Conservation (phyloP, 768 basidiomycete genomes). For the Podaxis carcinomalis region DNA sequence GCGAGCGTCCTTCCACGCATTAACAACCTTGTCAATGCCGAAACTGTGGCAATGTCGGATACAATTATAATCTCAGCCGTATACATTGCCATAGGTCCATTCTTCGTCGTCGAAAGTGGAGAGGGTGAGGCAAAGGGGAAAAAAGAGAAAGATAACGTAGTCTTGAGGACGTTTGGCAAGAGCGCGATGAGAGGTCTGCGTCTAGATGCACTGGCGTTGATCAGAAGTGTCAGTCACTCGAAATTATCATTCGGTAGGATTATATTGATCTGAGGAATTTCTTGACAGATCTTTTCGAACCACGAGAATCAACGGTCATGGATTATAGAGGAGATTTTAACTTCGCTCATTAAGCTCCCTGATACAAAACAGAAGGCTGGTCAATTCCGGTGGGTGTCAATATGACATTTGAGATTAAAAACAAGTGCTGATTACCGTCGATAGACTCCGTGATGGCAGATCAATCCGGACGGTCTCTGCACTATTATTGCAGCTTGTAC, state of each 20-base stretch:
- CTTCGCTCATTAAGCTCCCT: constrained; percentile 84
- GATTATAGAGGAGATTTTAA: constrained; percentile 97
- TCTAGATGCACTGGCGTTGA: constrained; percentile 76
- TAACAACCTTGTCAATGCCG: constrained; percentile 67
- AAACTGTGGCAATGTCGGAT: constrained; percentile 80
- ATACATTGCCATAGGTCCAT: constrained; percentile 91
- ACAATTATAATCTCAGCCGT: constrained; percentile 88
- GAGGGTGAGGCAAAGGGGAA: constrained; percentile 43
- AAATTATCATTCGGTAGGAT: neutral
- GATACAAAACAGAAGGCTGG: constrained; percentile 88
- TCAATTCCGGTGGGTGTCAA: constrained; percentile 67
- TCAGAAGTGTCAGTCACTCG: constrained; percentile 68
- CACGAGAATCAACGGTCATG: constrained; percentile 89
- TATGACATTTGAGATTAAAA: neutral
- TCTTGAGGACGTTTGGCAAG: constrained; percentile 66
- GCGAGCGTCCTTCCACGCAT: constrained; percentile 72
- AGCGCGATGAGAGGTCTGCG: constrained; percentile 80
- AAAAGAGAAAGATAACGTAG: constrained; percentile 55
- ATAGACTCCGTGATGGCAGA: constrained; percentile 84
- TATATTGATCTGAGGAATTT: neutral
- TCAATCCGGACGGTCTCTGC: constrained; percentile 94
- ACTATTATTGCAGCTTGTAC: constrained; percentile 90
- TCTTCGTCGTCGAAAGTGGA: constrained; percentile 77
- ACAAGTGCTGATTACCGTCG: neutral
- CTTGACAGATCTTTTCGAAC: constrained; percentile 78